These are phyloP conservation scores for Pulveroboletus sp. DNA, from an alignment of 768 basidiomycete genomes.

Conservation along the genomic window DNA sequence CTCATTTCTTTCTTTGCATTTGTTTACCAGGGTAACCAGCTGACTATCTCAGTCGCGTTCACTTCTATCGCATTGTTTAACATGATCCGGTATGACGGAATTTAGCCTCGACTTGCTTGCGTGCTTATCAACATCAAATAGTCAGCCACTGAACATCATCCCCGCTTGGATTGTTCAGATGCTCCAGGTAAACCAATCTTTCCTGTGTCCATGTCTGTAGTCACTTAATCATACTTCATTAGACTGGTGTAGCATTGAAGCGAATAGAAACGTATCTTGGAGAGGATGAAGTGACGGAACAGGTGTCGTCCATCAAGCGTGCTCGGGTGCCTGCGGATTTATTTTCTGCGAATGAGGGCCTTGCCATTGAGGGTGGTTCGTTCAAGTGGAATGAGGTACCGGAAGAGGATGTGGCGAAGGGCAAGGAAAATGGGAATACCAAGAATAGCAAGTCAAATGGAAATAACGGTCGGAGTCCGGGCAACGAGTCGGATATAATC, in stretches of 20 bases:
- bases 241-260: constrained; percentile 53
- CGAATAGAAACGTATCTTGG: constrained; percentile 57
- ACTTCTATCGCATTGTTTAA: constrained; percentile 83
- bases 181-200: constrained; percentile 41
- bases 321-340: constrained; percentile 19
- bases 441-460: background rate
- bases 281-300: constrained; percentile 59
- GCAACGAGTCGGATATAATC: constrained; percentile 5
- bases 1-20: constrained; percentile 75
- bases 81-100: constrained; percentile 61
- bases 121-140: constrained; percentile 16
- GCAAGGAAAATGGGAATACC: constrained; percentile 14
- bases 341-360: constrained; percentile 28
- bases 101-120: background rate
- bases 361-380: constrained; percentile 47
- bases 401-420: constrained; percentile 17
- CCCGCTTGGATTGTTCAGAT: constrained; percentile 77
- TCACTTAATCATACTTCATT: background rate
- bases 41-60: constrained; percentile 80
- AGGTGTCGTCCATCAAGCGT: constrained; percentile 54
- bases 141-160: constrained; percentile 71
- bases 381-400: constrained; percentile 57
- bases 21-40: constrained; percentile 63
- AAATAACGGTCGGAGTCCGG: background rate
- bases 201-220: too few species aligned